phyloP scores from a whole-genome alignment of 75 land plant species.

The Selaginella tamariscina region DNA sequence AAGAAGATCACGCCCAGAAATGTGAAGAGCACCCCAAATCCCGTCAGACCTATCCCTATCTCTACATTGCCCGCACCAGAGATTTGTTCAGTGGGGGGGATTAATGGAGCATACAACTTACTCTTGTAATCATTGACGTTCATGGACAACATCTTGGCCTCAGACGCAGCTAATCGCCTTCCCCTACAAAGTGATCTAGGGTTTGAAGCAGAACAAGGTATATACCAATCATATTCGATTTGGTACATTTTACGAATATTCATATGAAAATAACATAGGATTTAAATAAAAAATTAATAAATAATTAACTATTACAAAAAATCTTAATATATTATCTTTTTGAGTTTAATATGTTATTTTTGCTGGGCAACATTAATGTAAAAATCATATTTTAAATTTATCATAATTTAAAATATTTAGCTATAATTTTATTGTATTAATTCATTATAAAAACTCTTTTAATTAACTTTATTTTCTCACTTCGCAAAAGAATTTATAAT shows the following conservation, averaged over 20 bases:
- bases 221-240: too few species aligned
- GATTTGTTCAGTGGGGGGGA: not conserved
- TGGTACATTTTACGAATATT: not conserved
- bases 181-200: not conserved
- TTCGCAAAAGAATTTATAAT: too few species aligned
- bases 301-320: too few species aligned
- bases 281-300: not conserved
- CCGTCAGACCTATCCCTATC: constrained; percentile 85
- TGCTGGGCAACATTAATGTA: too few species aligned
- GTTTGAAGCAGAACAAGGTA: not conserved
- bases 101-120: not conserved
- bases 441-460: too few species aligned
- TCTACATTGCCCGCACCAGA: constrained; percentile 30
- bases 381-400: too few species aligned
- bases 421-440: too few species aligned
- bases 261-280: not conserved
- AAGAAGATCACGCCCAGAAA: constrained; percentile 73
- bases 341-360: too few species aligned
- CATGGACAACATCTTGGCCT: not conserved
- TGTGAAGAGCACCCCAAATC: constrained; percentile 80
- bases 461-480: too few species aligned
- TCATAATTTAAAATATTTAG: too few species aligned
- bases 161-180: not conserved
- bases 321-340: too few species aligned
- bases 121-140: not conserved